Conservation (phyloP, 805 yeast species). For the Wickerhamiella musiphila region DNA sequence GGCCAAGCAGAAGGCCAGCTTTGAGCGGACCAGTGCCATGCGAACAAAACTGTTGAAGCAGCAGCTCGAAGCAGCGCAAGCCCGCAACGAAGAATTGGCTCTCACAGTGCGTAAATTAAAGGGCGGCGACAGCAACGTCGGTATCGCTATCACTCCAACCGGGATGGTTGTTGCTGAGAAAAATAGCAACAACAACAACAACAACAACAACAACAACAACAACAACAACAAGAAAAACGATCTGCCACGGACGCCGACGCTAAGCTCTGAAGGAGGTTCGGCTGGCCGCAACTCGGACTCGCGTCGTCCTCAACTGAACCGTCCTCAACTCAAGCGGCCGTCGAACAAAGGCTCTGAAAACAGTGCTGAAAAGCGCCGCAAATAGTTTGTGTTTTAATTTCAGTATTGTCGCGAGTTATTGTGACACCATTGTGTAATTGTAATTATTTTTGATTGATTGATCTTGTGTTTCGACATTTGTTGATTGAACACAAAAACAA, state of each 20-base stretch:
- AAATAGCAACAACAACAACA: background rate
- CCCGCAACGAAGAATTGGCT: conserved; percentile 19
- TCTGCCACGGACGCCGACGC: background rate
- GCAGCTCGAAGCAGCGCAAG: conserved; percentile 35
- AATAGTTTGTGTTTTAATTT: too few species aligned
- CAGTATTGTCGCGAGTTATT: too few species aligned
- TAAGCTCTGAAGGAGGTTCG: too few species aligned
- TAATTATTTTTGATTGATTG: too few species aligned
- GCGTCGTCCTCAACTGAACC: too few species aligned
- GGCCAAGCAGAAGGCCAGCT: conserved; percentile 6
- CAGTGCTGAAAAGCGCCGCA: too few species aligned
- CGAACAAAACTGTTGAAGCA: conserved; percentile 28
- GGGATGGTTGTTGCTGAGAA: conserved; percentile 4
- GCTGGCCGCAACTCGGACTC: too few species aligned
- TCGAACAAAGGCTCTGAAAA: too few species aligned
- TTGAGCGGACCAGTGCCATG: conserved; percentile 6
- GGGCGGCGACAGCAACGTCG: conserved; percentile 10
- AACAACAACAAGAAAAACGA: conserved; percentile 9
- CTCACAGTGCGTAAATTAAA: conserved; percentile 11
- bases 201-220: background rate
- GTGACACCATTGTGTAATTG: too few species aligned
- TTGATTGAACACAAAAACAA: too few species aligned
- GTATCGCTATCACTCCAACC: conserved; percentile 3
- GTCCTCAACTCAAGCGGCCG: too few species aligned
- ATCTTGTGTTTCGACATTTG: too few species aligned